Percentiles rank a stretch among this genome's conserved stretches.
Conservation (phyloP, 495 filamentous ascomycete genomes). For the Lasiosphaeriaceae sp. region DNA sequence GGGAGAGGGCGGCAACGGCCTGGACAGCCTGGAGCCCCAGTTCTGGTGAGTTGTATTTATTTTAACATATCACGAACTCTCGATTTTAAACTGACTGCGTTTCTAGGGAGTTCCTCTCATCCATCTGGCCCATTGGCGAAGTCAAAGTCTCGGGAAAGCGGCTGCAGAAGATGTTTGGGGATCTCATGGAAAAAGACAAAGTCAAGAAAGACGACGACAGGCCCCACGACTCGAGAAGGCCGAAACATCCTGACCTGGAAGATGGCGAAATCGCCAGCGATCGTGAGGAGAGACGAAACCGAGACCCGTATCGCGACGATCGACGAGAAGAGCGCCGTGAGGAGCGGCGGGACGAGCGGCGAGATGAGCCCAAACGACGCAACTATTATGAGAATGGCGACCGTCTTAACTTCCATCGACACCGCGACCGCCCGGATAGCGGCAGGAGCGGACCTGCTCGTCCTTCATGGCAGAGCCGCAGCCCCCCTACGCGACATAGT, state of each 20-base stretch:
- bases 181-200: slow-evolving; percentile 32
- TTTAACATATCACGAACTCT: no score
- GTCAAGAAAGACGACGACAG: slow-evolving; percentile 20
- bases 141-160: slow-evolving; percentile 34
- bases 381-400: slow-evolving; percentile 33
- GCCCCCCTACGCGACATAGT: slow-evolving; percentile 27
- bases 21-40: slow-evolving; percentile 42
- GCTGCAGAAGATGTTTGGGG: slow-evolving; percentile 45
- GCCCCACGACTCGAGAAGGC: slow-evolving; percentile 10
- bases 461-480: slow-evolving; percentile 30
- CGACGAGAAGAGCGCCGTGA: slow-evolving; percentile 28
- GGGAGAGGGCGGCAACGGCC: slow-evolving; percentile 28
- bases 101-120: slow-evolving; percentile 34
- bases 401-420: slow-evolving; percentile 31
- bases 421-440: slow-evolving; percentile 21
- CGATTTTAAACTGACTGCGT: slow-evolving; percentile 21
- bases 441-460: slow-evolving; percentile 22
- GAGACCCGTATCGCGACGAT: slow-evolving; percentile 27
- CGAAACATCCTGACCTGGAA: slow-evolving; percentile 26
- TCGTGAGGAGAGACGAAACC: slow-evolving; percentile 24
- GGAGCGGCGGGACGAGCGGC: slow-evolving; percentile 30
- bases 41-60: slow-evolving; percentile 38
- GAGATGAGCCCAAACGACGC: slow-evolving; percentile 29
- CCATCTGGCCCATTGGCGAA: slow-evolving; percentile 38
- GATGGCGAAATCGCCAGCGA: slow-evolving; percentile 35